Percentiles rank a stretch among this genome's conserved stretches.
phyloP scores from a whole-genome alignment of 2,329 filamentous ascomycete genomes.

The Truncatella angustata region DNA sequence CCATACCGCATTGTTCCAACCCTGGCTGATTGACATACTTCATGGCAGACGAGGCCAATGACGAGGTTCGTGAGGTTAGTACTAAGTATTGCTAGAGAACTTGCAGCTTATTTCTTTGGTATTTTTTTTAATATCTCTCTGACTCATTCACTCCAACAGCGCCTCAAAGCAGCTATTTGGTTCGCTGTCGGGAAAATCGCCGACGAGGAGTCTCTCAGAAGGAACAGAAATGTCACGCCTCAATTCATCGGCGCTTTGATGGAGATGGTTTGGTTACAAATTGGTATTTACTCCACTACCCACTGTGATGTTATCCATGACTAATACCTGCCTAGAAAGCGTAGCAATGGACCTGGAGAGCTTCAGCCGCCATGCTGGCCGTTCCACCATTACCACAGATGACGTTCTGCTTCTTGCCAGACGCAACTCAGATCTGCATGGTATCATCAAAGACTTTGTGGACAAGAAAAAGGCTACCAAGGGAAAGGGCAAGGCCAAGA shows the following conservation, averaged over 20 bases:
- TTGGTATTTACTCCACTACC: constrained; percentile 53
- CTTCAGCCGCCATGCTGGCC: constrained; percentile 71
- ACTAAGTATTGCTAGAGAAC: no score
- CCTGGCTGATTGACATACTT: neutral
- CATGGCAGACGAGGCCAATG: constrained; percentile 30
- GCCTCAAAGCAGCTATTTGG: constrained; percentile 83
- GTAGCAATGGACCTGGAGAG: constrained; percentile 56
- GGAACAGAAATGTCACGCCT: constrained; percentile 81
- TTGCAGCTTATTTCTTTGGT: no score
- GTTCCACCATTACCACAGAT: constrained; percentile 75
- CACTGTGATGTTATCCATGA: neutral
- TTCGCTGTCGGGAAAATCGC: constrained; percentile 82
- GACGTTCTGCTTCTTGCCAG: constrained; percentile 86
- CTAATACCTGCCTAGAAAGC: constrained; percentile 41
- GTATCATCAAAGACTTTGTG: constrained; percentile 68
- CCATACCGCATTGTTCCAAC: no score
- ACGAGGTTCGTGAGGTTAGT: constrained; percentile 30
- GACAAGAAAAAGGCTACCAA: constrained; percentile 55
- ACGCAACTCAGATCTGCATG: constrained; percentile 81
- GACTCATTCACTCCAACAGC: no score
- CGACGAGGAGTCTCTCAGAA: constrained; percentile 73
- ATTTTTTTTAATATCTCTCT: no score
- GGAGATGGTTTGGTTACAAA: constrained; percentile 72
- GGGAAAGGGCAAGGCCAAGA: constrained; percentile 32
- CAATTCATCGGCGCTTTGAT: constrained; percentile 82